These are phyloP conservation scores for Diaporthe citri DNA, from an alignment of 2,329 filamentous ascomycete species.

Conservation along the genomic window DNA sequence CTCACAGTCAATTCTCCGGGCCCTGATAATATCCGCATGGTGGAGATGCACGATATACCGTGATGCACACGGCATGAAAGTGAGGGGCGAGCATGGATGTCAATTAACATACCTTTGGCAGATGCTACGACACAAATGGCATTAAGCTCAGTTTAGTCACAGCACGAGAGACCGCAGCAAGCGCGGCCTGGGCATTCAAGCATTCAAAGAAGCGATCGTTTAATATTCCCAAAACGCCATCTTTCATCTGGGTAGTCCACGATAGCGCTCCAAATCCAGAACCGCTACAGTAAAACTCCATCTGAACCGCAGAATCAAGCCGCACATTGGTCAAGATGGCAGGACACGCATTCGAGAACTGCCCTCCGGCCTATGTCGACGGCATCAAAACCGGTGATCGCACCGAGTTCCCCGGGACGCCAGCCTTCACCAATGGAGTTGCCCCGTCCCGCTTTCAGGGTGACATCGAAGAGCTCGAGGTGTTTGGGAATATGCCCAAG, in stretches of 20 bases:
- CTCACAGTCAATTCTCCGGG: not conserved
- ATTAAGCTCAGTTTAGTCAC: not conserved
- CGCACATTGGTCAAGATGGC: not conserved
- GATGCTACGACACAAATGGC: not conserved
- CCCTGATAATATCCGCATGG: not conserved
- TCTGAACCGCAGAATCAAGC: not conserved
- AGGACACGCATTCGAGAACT: conserved; percentile 16
- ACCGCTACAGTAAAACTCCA: not conserved
- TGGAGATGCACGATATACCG: not conserved
- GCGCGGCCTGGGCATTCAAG: no score
- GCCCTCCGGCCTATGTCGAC: not conserved
- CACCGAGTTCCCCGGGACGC: not conserved
- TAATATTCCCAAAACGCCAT: not conserved
- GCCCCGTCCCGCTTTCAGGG: conserved; percentile 54
- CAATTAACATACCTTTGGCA: not conserved
- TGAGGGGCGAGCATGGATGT: conserved; percentile 11
- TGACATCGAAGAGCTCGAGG: conserved; percentile 47
- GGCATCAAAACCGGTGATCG: conserved; percentile 12
- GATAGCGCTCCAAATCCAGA: not conserved
- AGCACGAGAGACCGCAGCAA: not conserved
- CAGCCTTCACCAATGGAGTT: not conserved
- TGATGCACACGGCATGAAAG: not conserved
- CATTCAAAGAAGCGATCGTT: not conserved
- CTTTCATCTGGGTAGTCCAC: not conserved
- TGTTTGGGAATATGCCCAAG: conserved; percentile 46